These are phyloP conservation scores for Emericellopsis cladophorae DNA, from an alignment of 2,329 filamentous ascomycete genomes.

Conservation along the genomic window DNA sequence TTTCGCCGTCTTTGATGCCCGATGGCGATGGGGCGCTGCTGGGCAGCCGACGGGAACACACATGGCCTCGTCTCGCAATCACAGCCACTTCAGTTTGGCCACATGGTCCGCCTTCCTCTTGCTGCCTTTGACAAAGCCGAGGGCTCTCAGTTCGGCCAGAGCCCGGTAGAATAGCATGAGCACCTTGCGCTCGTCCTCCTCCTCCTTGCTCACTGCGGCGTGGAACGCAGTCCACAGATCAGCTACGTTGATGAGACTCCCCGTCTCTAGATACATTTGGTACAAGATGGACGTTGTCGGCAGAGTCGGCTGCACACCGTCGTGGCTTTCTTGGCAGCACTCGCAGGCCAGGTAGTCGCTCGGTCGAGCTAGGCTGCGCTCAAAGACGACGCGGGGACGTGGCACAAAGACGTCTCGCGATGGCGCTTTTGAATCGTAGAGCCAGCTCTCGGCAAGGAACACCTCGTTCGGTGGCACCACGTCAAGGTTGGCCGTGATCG, in stretches of 20 bases:
- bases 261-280: constrained; percentile 67
- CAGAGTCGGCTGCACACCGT: constrained; percentile 43
- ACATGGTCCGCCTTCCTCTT: constrained; percentile 89
- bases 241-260: constrained; percentile 62
- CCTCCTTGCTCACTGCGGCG: constrained; percentile 34
- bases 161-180: constrained; percentile 75
- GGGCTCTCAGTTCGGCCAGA: constrained; percentile 69
- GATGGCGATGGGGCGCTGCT: no score
- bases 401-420: constrained; percentile 65
- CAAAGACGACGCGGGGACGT: constrained; percentile 55
- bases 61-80: constrained; percentile 2
- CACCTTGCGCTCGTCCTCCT: constrained; percentile 37
- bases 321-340: constrained; percentile 44
- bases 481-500: constrained; percentile 12
- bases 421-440: constrained; percentile 61
- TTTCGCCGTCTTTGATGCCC: background rate
- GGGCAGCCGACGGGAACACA: no score
- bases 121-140: constrained; percentile 82
- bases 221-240: constrained; percentile 72
- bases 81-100: constrained; percentile 76
- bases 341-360: constrained; percentile 67
- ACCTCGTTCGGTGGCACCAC: constrained; percentile 22
- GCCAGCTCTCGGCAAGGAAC: constrained; percentile 58
- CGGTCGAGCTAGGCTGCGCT: constrained; percentile 58
- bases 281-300: constrained; percentile 65